Base-by-base conservation (phyloP, 2,329 filamentous ascomycete genomes). In the Alternaria sp. region DNA sequence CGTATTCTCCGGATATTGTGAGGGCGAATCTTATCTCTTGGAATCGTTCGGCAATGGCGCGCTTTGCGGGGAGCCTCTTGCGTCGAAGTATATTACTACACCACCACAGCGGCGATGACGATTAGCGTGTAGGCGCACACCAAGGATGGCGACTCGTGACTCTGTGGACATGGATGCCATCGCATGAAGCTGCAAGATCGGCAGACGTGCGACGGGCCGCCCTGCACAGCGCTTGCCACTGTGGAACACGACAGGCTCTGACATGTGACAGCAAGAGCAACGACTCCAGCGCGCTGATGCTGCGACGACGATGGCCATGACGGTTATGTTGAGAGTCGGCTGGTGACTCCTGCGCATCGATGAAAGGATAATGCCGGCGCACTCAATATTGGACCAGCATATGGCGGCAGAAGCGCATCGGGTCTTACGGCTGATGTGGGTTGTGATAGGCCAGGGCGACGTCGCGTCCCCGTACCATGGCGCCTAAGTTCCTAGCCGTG, bases 151-250 rank as follows among this genome's bases (percentile, higher is more conserved):
- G 62, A 44, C 65, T 68, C 61, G 66, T 74, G 73, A 75, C 62
- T 48, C 67, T 68, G 57, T 53, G 61, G 64, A 65, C 68, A 70
- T 65, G 65, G 65, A 65, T 67, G 54, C 43, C 48, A 46, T 40
- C 34, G 49, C 53, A 59, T 54, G 50, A 57, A 53, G 56, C 51
- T 63, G 56, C 60, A 65, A 52, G 69, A 71, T 70, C 67, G 62
- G 53, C 64, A 62, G 66, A 68, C 52, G 70, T 74, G 71, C 72
- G 57, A 67, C 69, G 72, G 72, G 65, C 74, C 72, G 72, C 67
- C 58, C 60, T 65, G 68, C 63, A 68, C 53, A 63, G 58, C 62
- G 60, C 60, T 70, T 56, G 69, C 68, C 68, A 70, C 71, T 71
- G 65, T 69, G 71, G 63, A 71, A 70, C 68, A 62, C 59, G 46